A percentile compares a stretch with the other conserved stretches of the same genome.
These are phyloP conservation scores for Phanerochaete carnosa DNA, from an alignment of 768 basidiomycete species.

Conservation along the genomic window DNA sequence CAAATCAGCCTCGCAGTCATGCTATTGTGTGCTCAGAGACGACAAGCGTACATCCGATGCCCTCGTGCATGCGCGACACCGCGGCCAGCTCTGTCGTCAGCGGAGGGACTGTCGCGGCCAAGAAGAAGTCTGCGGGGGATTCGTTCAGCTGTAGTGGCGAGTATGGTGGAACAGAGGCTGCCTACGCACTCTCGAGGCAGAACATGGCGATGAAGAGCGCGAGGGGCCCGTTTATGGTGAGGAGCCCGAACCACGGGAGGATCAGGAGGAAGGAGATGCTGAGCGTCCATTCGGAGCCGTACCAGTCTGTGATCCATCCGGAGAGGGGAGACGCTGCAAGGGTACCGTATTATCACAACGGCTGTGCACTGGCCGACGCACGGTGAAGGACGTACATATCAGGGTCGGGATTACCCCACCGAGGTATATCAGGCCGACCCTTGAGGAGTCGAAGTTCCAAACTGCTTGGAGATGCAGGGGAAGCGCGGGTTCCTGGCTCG, in stretches of 20 bases:
- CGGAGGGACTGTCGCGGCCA: constrained; percentile 56
- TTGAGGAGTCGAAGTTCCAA: constrained; percentile 29
- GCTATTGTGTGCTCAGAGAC: background rate
- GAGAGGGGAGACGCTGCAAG: constrained; percentile 50
- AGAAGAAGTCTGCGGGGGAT: constrained; percentile 50
- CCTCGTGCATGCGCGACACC: constrained; percentile 51
- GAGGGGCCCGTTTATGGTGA: constrained; percentile 45
- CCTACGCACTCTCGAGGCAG: constrained; percentile 51
- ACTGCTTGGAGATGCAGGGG: constrained; percentile 32
- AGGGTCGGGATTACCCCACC: constrained; percentile 62
- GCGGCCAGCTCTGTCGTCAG: constrained; percentile 65
- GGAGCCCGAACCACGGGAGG: constrained; percentile 61
- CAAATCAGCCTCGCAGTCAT: no score
- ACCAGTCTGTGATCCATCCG: constrained; percentile 56
- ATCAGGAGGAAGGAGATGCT: constrained; percentile 44
- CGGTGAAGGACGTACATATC: constrained; percentile 41
- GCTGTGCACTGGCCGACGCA: background rate
- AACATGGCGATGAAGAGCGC: constrained; percentile 46
- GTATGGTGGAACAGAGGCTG: background rate
- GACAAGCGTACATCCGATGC: constrained; percentile 58
- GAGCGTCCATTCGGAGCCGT: constrained; percentile 55
- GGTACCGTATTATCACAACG: constrained; percentile 16
- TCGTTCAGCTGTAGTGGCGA: background rate
- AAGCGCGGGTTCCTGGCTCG: constrained; percentile 30
- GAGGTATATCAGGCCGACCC: constrained; percentile 66